Evolutionary conservation across 2,329 filamentous ascomycete species (phyloP).

Genomic region (Blastomyces silverae): DNA sequence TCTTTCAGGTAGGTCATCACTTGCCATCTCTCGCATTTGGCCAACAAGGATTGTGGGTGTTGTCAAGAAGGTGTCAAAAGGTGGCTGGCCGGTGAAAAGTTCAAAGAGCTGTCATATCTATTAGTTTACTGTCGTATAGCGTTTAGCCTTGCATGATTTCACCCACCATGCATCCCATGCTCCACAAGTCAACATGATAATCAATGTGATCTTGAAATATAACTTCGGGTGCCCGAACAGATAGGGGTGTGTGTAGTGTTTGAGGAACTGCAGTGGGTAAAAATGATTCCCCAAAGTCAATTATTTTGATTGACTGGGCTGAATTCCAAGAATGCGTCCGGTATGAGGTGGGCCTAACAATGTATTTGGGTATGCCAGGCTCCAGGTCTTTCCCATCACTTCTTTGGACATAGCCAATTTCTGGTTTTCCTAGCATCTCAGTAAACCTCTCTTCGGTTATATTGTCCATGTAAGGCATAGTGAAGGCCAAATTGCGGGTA

Average conservation of each 20-base stretch:
- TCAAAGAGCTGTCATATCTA: conserved; percentile 33
- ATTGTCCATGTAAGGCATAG: conserved; percentile 20
- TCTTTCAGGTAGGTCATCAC: conserved; percentile 32
- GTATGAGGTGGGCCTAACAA: conserved; percentile 23
- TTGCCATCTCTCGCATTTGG: conserved; percentile 35
- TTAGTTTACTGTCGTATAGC: conserved; percentile 5
- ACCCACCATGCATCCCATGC: conserved; percentile 35
- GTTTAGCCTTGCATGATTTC: background rate
- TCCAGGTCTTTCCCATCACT: conserved; percentile 24
- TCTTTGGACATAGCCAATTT: conserved; percentile 25
- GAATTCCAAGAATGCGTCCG: conserved; percentile 18
- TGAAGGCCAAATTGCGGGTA: conserved; percentile 28
- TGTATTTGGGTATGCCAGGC: conserved; percentile 25
- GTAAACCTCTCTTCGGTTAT: conserved; percentile 22
- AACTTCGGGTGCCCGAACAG: conserved; percentile 35
- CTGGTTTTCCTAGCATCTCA: conserved; percentile 25
- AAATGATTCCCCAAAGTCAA: conserved; percentile 40
- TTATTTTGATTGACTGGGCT: conserved; percentile 27
- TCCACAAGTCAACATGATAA: conserved; percentile 37
- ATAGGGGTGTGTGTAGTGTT: conserved; percentile 32
- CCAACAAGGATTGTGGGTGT: conserved; percentile 30
- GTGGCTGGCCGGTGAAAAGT: conserved; percentile 36
- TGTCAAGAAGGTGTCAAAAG: conserved; percentile 35
- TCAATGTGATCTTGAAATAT: conserved; percentile 35
- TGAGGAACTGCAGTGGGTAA: conserved; percentile 21